phyloP scores from a whole-genome alignment of 1,284 basidiomycete genomes.

The Somion occarium region DNA sequence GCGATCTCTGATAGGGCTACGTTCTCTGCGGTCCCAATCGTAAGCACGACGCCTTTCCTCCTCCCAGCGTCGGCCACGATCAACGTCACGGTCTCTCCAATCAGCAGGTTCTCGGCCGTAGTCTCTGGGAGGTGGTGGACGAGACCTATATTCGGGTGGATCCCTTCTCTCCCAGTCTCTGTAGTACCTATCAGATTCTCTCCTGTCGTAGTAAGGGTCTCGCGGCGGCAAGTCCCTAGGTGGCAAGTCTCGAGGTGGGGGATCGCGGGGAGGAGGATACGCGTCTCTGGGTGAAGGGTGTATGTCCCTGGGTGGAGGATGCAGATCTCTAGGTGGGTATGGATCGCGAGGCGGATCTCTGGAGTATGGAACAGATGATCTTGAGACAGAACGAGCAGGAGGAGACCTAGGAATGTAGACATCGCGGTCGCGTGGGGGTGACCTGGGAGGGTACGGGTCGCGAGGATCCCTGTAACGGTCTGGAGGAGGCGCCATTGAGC shows the following conservation, averaged over 20 bases:
- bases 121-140: constrained; percentile 10
- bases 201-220: constrained; percentile 14
- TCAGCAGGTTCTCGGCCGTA: constrained; percentile 13
- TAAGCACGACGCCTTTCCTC: constrained; percentile 17
- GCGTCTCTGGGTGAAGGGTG: constrained; percentile 5
- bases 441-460: not conserved
- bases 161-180: constrained; percentile 22
- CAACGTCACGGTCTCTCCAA: constrained; percentile 13
- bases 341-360: not conserved
- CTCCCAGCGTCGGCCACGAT: constrained; percentile 4
- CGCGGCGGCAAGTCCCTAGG: constrained; percentile 16
- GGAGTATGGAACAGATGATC: not conserved
- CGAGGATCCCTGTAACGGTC: not conserved
- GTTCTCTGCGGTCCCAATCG: constrained; percentile 15
- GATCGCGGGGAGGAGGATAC: constrained; percentile 16
- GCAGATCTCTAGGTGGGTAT: constrained; percentile 9
- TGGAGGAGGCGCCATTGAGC: constrained; percentile 11
- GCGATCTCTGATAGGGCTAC: constrained; percentile 12
- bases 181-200: constrained; percentile 21
- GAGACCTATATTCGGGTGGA: constrained; percentile 3
- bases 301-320: constrained; percentile 14
- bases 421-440: not conserved
- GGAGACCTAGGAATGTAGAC: constrained; percentile 3
- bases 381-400: constrained; percentile 14
- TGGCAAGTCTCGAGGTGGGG: constrained; percentile 13